phyloP scores from a whole-genome alignment of 2,329 filamentous ascomycete genomes.

The Diaporthe capsici region DNA sequence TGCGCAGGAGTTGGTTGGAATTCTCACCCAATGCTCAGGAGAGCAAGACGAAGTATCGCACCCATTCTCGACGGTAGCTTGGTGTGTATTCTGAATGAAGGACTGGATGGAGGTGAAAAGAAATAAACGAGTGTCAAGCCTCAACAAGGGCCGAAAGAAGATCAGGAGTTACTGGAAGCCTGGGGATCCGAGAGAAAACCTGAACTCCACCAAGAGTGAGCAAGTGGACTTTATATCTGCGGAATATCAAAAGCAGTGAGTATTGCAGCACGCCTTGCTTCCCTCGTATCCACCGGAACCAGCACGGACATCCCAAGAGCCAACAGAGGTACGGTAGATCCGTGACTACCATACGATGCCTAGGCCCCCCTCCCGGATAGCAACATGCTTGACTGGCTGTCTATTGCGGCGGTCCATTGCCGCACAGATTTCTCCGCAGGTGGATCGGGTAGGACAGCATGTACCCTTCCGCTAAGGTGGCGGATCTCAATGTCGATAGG shows the following conservation, averaged over 20 bases:
- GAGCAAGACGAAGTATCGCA: slow-evolving; percentile 29
- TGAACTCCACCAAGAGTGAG: background rate
- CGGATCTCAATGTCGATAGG: slow-evolving; percentile 22
- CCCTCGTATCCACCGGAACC: slow-evolving; percentile 34
- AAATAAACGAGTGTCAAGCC: slow-evolving; percentile 37
- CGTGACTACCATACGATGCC: slow-evolving; percentile 5
- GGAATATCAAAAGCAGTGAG: background rate
- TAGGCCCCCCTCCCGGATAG: slow-evolving; percentile 8
- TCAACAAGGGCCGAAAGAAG: slow-evolving; percentile 27
- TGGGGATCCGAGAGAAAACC: slow-evolving; percentile 5
- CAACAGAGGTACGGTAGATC: background rate
- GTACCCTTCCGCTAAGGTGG: slow-evolving; percentile 30
- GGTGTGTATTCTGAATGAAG: background rate
- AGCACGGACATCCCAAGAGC: slow-evolving; percentile 7
- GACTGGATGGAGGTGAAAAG: slow-evolving; percentile 12
- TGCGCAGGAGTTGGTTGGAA: background rate
- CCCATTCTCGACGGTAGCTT: slow-evolving; percentile 19
- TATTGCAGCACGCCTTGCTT: background rate
- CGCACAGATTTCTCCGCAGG: slow-evolving; percentile 32
- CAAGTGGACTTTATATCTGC: slow-evolving; percentile 33
- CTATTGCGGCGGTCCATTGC: slow-evolving; percentile 11
- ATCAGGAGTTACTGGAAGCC: slow-evolving; percentile 32
- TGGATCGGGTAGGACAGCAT: slow-evolving; percentile 31
- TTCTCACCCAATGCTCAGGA: slow-evolving; percentile 37
- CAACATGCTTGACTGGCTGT: slow-evolving; percentile 21